Percentiles rank a stretch among this genome's conserved stretches.
Evolutionary conservation across 2,329 filamentous ascomycete species (phyloP).

Genomic region (Stagonosporopsis chrysanthemi): DNA sequence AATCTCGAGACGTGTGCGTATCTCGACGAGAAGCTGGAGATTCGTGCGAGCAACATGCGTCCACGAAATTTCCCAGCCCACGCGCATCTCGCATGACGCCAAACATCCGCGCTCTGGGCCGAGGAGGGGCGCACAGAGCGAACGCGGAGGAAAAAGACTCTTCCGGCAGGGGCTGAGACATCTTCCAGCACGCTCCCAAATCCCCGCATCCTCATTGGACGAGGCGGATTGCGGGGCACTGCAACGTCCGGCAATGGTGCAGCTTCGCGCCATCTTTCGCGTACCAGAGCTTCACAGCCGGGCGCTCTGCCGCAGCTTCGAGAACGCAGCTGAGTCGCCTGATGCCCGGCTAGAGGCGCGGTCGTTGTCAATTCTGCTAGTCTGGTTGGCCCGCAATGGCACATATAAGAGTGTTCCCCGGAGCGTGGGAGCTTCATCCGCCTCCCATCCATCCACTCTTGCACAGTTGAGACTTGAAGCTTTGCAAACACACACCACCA

Average conservation of each 20-base stretch:
- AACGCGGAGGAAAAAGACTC: neutral
- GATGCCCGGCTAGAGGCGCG: slow-evolving; percentile 35
- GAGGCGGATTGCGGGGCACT: slow-evolving; percentile 45
- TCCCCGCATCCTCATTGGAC: slow-evolving; percentile 2
- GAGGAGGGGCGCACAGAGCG: slow-evolving; percentile 6
- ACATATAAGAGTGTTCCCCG: slow-evolving; percentile 33
- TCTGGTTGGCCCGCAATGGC: slow-evolving; percentile 24
- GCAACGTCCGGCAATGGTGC: slow-evolving; percentile 32
- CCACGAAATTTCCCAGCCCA: slow-evolving; percentile 2
- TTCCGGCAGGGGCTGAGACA: slow-evolving; percentile 17
- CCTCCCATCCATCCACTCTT: neutral
- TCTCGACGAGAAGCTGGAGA: neutral
- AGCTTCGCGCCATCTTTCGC: slow-evolving; percentile 11
- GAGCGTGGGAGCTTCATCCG: neutral
- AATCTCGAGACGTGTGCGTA: slow-evolving; percentile 3
- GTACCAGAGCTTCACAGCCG: slow-evolving; percentile 28
- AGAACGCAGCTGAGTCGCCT: slow-evolving; percentile 24
- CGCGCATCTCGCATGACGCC: slow-evolving; percentile 23
- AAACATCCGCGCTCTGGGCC: slow-evolving; percentile 20
- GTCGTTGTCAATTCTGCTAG: slow-evolving; percentile 30
- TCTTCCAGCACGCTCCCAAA: neutral
- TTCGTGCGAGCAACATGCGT: slow-evolving; percentile 6
- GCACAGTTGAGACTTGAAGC: neutral
- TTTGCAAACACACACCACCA: neutral
- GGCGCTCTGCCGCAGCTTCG: slow-evolving; percentile 26